These are phyloP conservation scores for Scutellaria barbata DNA, from an alignment of 257 asterid species.

Conservation along the genomic window DNA sequence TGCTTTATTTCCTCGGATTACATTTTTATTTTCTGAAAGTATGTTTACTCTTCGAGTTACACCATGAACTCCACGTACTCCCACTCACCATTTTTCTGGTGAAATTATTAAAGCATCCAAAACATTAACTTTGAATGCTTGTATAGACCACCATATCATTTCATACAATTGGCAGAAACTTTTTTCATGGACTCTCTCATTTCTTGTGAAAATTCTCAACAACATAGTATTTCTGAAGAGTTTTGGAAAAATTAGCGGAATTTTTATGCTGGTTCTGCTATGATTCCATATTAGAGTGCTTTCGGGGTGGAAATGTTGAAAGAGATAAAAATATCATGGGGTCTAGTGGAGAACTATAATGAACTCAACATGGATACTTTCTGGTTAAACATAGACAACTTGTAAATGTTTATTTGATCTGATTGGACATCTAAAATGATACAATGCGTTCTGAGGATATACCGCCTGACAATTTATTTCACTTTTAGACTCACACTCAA, in stretches of 20 bases:
- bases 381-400: not conserved
- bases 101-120: not conserved
- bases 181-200: not conserved
- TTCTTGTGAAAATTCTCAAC: constrained; percentile 14
- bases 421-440: constrained; percentile 24
- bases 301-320: not conserved
- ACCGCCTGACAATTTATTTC: constrained; percentile 29
- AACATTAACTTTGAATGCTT: not conserved
- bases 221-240: not conserved
- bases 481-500: constrained; percentile 83
- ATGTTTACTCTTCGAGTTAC: not conserved
- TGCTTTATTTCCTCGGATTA: not conserved
- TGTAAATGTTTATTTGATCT: constrained; percentile 18
- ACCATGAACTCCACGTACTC: not conserved
- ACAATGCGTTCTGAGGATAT: constrained; percentile 11
- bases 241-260: not conserved
- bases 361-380: not conserved
- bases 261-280: not conserved
- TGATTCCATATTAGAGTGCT: constrained; percentile 13
- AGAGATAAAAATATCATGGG: not conserved
- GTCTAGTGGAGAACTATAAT: not conserved
- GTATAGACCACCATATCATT: not conserved
- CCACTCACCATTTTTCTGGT: not conserved
- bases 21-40: too few species aligned
- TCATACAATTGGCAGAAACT: not conserved